phyloP scores from a whole-genome alignment of 805 yeast species.

The Monosporozyma servazzii region DNA sequence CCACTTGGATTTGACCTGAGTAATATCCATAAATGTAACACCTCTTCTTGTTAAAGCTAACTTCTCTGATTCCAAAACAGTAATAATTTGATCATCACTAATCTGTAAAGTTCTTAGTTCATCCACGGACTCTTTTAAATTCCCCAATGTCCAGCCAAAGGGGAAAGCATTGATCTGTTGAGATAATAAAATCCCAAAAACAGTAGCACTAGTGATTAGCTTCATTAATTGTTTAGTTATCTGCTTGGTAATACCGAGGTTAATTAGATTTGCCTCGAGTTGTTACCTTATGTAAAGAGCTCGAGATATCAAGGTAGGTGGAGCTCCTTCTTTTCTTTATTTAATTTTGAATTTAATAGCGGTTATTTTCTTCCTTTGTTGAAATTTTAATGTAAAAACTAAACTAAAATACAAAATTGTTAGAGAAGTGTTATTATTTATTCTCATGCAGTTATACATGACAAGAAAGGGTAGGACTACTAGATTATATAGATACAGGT shows the following conservation, averaged over 20 bases:
- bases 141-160: not conserved
- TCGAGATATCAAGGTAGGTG: not conserved
- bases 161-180: not conserved
- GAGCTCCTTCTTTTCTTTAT: not conserved
- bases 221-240: not conserved
- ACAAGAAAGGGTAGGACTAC: not conserved
- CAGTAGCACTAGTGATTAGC: not conserved
- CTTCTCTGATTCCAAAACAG: conserved; percentile 36
- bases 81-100: conserved; percentile 16
- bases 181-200: not conserved
- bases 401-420: not conserved
- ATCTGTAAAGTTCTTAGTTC: conserved; percentile 19
- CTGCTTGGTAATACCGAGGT: not conserved
- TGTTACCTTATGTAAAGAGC: not conserved
- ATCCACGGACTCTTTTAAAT: not conserved
- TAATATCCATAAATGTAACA: conserved; percentile 54
- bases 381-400: not conserved
- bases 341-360: not conserved
- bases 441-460: too few species aligned
- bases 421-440: not conserved
- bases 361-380: not conserved
- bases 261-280: not conserved
- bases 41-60: conserved; percentile 39
- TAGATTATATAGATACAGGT: not conserved
- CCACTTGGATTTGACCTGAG: conserved; percentile 27